Conservation (phyloP, 257 asterid species). For the Jaltomata sinuosa region DNA sequence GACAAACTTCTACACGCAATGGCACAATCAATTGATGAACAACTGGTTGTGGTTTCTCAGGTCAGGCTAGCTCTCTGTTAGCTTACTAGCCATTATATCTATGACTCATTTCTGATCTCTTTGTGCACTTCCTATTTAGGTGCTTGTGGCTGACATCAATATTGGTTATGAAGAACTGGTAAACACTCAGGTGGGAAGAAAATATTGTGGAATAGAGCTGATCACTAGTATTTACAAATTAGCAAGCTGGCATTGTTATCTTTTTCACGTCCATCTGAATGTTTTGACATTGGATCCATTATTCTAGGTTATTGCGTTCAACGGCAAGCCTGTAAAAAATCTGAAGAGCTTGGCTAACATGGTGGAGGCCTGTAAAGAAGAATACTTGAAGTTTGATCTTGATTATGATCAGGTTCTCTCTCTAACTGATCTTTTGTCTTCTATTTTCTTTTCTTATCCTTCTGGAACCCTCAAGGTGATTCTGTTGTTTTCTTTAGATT, state of each 20-base stretch:
- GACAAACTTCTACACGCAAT: slow-evolving; percentile 15
- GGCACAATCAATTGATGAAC: slow-evolving; percentile 19
- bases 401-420: slow-evolving; percentile 13
- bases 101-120: neutral
- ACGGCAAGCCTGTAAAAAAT: slow-evolving; percentile 13
- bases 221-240: neutral
- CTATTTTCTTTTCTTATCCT: neutral
- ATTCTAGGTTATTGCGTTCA: slow-evolving; percentile 17
- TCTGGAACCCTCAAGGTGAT: neutral
- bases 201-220: neutral
- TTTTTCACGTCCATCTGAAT: neutral
- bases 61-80: neutral
- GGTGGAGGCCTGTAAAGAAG: slow-evolving; percentile 19
- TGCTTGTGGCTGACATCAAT: slow-evolving; percentile 21
- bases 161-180: slow-evolving; percentile 19
- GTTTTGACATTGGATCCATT: neutral
- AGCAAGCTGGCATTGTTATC: neutral
- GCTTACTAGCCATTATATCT: neutral
- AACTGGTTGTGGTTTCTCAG: slow-evolving; percentile 22
- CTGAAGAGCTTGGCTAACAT: slow-evolving; percentile 17
- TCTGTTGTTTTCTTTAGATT: slow-evolving; percentile 2
- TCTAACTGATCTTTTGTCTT: neutral
- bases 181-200: slow-evolving; percentile 12
- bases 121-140: slow-evolving; percentile 3
- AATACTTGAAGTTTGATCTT: slow-evolving; percentile 15